These are phyloP conservation scores for Kwoniella dendrophila DNA, from an alignment of 768 basidiomycete species.

Conservation along the genomic window DNA sequence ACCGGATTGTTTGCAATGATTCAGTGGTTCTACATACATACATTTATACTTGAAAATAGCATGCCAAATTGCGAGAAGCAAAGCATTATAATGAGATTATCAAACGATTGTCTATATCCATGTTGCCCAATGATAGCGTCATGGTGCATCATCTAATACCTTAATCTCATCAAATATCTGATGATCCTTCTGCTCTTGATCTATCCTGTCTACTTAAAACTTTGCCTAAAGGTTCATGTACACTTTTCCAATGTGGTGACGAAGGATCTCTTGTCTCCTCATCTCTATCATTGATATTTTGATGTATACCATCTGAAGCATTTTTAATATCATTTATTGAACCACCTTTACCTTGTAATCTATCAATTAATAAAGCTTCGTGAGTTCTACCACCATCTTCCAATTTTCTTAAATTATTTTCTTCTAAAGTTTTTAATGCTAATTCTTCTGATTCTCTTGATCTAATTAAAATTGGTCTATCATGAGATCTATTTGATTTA, in stretches of 20 bases:
- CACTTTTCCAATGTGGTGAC: conserved; percentile 1
- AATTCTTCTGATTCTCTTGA: conserved; percentile 8
- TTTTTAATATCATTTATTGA: background rate
- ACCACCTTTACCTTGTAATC: conserved; percentile 7
- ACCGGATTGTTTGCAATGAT: no score
- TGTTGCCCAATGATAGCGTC: background rate
- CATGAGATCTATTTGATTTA: background rate
- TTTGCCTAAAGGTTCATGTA: background rate
- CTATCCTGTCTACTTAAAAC: background rate
- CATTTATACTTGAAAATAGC: no score
- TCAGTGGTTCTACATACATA: no score
- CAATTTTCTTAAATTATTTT: conserved; percentile 1
- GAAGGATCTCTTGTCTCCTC: background rate
- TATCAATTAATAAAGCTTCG: background rate
- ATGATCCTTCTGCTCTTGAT: background rate
- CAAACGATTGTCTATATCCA: no score
- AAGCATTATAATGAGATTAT: no score
- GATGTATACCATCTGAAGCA: background rate
- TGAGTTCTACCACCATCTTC: conserved; percentile 14
- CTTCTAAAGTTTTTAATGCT: conserved; percentile 12
- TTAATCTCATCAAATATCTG: background rate
- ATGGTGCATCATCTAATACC: background rate
- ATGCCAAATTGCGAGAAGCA: no score
- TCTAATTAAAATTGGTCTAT: background rate
- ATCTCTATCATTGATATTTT: background rate